Conservation (phyloP, 2,329 filamentous ascomycete species). For the Fusarium tjaetaba region DNA sequence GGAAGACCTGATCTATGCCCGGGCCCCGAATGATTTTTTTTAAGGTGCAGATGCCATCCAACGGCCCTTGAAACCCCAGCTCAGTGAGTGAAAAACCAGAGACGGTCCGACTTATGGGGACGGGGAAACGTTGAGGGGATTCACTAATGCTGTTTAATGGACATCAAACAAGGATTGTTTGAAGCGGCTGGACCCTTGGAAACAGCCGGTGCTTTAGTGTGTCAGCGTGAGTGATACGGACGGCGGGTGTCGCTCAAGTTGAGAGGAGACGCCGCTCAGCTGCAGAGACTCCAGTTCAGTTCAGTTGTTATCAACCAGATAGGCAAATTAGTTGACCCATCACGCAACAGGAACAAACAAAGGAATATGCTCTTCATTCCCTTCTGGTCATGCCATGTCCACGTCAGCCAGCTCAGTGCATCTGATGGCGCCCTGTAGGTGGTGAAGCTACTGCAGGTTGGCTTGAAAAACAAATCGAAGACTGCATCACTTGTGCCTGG, state of each 20-base stretch:
- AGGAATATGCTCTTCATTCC: background rate
- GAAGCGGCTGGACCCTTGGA: background rate
- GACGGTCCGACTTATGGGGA: slow-evolving; percentile 24
- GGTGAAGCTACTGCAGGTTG: slow-evolving; percentile 14
- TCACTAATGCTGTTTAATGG: slow-evolving; percentile 15
- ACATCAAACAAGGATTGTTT: slow-evolving; percentile 13
- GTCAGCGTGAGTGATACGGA: background rate
- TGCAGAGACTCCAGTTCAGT: slow-evolving; percentile 15
- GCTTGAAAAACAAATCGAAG: slow-evolving; percentile 1
- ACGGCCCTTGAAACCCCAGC: slow-evolving; percentile 23
- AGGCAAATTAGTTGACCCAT: background rate
- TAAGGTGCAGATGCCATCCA: slow-evolving; percentile 13
- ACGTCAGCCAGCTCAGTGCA: slow-evolving; percentile 30
- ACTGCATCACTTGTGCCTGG: slow-evolving; percentile 15
- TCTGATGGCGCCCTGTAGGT: background rate
- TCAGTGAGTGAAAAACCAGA: slow-evolving; percentile 4
- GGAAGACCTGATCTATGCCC: slow-evolving; percentile 12
- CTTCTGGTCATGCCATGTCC: slow-evolving; percentile 30
- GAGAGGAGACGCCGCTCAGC: background rate
- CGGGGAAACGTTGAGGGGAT: slow-evolving; percentile 2
- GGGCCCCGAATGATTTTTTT: background rate
- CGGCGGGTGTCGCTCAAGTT: slow-evolving; percentile 8
- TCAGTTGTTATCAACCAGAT: background rate
- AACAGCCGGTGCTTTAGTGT: background rate
- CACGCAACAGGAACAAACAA: background rate